Base-by-base conservation (phyloP, 176 grass and related monocot species). In the Oryza punctata region DNA sequence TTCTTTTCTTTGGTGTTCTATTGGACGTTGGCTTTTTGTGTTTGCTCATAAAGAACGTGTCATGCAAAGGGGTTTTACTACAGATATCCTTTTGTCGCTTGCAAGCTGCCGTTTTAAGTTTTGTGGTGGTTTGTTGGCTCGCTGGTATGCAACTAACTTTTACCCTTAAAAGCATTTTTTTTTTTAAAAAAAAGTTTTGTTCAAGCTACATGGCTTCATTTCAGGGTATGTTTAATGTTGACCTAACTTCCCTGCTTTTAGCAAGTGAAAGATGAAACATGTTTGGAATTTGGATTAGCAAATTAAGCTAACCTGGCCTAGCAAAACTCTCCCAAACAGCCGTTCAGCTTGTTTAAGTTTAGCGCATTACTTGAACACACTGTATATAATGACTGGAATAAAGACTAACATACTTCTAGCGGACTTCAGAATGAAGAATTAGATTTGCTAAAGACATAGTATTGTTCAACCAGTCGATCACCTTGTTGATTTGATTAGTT, bases 401-500 rank as follows among this genome's bases (percentile, higher is more conserved):
- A 7, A 63, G 47, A 46, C 33, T 40, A 2, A 41, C 16, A 3
- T 70, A 59, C 35, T 70, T 27, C n/a, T n/a, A n/a, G n/a, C 52
- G 12, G 66, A 76, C 64, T 81, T 76, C 3, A 16, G 27, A 65
- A 40, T 68, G 13, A 63, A 63, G 29, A 74, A 80, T 2, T 80
- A 47, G 6, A 72, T 35, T 80, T 66, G n/a, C 16, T 73, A 8
- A 26, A 80, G 10, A 2, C 74, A 35, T 60, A n/a, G n/a, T n/a
- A 28, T 63, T 49, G 49, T 50, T 29, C 2, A 5, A 75, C 28
- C 15, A 15, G 38, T 11, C 59, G 63, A 40, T 24, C 16, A 50
- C 13, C 47, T 54, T n/a, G 3, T 81, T 89, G 60, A 79, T 69
- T 73, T 73, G 46, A 37, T 75, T 12, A 80, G 23, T 84, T 60